Percentiles rank a stretch among this genome's conserved stretches.
These are phyloP conservation scores for Penicillium coffeae DNA, from an alignment of 495 filamentous ascomycete species.

Conservation along the genomic window DNA sequence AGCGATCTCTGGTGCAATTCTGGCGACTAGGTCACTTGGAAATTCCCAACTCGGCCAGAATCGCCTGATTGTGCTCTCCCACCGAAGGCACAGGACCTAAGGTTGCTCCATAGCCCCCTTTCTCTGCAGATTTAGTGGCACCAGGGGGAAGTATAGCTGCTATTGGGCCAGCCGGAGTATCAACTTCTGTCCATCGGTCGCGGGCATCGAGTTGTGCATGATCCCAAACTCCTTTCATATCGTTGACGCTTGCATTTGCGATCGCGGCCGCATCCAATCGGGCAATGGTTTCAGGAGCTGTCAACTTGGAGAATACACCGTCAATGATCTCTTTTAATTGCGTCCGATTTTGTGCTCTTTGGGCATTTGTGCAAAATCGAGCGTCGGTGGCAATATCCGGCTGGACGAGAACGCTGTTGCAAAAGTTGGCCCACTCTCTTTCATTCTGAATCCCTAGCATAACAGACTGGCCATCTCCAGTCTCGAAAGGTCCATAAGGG, in stretches of 20 bases:
- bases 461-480: constrained; percentile 42
- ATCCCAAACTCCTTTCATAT: constrained; percentile 47
- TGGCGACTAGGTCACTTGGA: neutral
- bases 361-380: constrained; percentile 34
- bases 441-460: constrained; percentile 55
- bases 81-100: constrained; percentile 36
- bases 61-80: constrained; percentile 39
- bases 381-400: constrained; percentile 27
- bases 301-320: constrained; percentile 23
- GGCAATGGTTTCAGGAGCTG: constrained; percentile 26
- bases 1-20: too few relatives aligned
- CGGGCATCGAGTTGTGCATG: constrained; percentile 45
- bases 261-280: constrained; percentile 34
- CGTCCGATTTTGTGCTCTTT: constrained; percentile 30
- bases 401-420: constrained; percentile 31
- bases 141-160: constrained; percentile 44
- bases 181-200: constrained; percentile 43
- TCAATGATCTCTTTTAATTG: constrained; percentile 30
- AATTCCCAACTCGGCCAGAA: constrained; percentile 13
- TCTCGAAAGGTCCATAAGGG: constrained; percentile 50
- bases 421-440: constrained; percentile 49
- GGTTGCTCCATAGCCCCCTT: constrained; percentile 17
- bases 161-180: constrained; percentile 37
- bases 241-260: constrained; percentile 49
- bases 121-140: constrained; percentile 13